Evolutionary conservation across 1,139 yeast genomes (phyloP).

Genomic region (Candida pseudocylindracea): DNA sequence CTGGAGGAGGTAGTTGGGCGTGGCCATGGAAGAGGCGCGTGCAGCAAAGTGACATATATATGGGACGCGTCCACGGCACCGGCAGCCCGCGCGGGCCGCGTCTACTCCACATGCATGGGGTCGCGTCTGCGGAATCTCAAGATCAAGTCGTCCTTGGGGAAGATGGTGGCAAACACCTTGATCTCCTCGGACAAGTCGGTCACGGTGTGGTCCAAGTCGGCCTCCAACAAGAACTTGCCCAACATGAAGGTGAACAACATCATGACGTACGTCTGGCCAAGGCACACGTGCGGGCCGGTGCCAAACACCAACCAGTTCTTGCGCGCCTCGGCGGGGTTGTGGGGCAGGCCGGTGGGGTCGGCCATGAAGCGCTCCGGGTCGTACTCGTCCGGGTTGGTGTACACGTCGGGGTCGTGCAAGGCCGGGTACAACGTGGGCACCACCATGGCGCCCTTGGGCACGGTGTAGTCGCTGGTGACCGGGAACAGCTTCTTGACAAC

Average conservation of each 20-base stretch:
- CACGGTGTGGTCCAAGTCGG: slow-evolving; percentile 63
- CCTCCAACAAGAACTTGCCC: slow-evolving; percentile 67
- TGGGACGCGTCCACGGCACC: too few species aligned
- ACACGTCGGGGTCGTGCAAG: slow-evolving; percentile 90
- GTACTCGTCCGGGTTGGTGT: slow-evolving; percentile 81
- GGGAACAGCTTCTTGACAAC: slow-evolving; percentile 76
- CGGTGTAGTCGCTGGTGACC: slow-evolving; percentile 60
- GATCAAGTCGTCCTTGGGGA: slow-evolving; percentile 89
- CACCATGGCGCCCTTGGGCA: slow-evolving; percentile 94
- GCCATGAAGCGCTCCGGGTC: slow-evolving; percentile 83
- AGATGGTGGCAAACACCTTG: slow-evolving; percentile 91
- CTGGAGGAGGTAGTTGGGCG: too few species aligned
- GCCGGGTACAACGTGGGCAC: slow-evolving; percentile 92
- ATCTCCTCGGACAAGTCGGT: slow-evolving; percentile 78
- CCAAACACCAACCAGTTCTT: slow-evolving; percentile 95
- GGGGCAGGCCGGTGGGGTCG: slow-evolving; percentile 9
- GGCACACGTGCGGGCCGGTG: slow-evolving; percentile 88
- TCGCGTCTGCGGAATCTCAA: slow-evolving; percentile 52
- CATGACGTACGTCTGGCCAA: slow-evolving; percentile 86
- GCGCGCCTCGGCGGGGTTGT: slow-evolving; percentile 23
- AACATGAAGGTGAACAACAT: slow-evolving; percentile 74
- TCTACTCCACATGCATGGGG: slow-evolving; percentile 8
- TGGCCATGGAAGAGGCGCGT: too few species aligned
- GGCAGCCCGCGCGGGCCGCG: too few species aligned
- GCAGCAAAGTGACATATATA: too few species aligned